A percentile compares a stretch with the other conserved stretches of the same genome.
These are phyloP conservation scores for Fragilariopsis cylindrus DNA, from an alignment of 108 stramenopile species.

Conservation along the genomic window DNA sequence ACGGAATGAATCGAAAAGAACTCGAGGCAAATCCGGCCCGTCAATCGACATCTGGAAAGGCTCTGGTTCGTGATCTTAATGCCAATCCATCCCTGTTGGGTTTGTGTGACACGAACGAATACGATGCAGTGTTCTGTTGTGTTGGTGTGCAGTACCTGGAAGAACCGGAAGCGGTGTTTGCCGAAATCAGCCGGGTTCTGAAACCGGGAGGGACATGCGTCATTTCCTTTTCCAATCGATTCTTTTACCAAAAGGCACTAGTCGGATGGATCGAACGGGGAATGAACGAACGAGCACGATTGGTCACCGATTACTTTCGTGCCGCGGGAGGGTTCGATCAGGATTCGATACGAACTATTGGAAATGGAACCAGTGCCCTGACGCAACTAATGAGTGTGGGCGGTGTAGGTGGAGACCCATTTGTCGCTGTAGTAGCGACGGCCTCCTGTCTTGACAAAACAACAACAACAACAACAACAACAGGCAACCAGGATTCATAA, in stretches of 20 bases:
- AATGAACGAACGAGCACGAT: constrained; percentile 17
- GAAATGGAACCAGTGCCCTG: neutral
- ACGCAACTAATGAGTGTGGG: neutral
- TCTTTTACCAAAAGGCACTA: constrained; percentile 22
- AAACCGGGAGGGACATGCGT: neutral
- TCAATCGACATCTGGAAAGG: neutral
- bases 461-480: no score
- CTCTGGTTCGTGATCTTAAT: constrained; percentile 5
- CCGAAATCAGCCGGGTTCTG: constrained; percentile 10
- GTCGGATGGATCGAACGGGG: constrained; percentile 20
- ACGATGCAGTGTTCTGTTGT: constrained; percentile 22
- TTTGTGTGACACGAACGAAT: neutral
- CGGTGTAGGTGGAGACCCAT: constrained; percentile 7
- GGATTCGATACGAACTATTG: neutral
- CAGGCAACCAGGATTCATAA: no score
- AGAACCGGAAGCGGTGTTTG: constrained; percentile 14
- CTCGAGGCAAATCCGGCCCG: constrained; percentile 12
- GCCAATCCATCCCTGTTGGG: constrained; percentile 23
- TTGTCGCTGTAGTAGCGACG: constrained; percentile 15
- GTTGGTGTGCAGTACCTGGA: constrained; percentile 19
- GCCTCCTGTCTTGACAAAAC: no score
- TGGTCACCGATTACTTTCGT: constrained; percentile 7
- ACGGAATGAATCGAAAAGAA: constrained; percentile 24
- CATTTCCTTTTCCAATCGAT: constrained; percentile 18
- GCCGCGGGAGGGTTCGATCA: constrained; percentile 15